These are phyloP conservation scores for Triangularia verruculosa DNA, from an alignment of 2,329 filamentous ascomycete genomes.

Conservation along the genomic window DNA sequence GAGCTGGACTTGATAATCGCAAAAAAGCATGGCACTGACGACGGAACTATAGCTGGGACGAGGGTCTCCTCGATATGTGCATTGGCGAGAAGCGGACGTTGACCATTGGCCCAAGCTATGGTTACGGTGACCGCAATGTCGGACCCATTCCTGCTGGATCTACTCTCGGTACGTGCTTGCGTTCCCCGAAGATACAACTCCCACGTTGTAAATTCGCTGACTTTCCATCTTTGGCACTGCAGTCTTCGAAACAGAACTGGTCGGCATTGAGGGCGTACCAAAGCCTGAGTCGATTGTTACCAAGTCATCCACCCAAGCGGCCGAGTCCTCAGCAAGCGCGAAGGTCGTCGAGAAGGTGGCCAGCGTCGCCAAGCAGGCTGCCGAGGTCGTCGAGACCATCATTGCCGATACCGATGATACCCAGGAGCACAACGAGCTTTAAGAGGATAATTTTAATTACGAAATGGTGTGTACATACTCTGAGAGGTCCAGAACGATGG, in stretches of 20 bases:
- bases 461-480: background rate
- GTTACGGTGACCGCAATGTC: constrained; percentile 72
- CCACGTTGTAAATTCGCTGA: constrained; percentile 7
- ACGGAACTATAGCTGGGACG: constrained; percentile 66
- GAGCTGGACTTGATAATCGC: background rate
- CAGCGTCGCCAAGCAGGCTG: constrained; percentile 45
- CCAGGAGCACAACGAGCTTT: constrained; percentile 61
- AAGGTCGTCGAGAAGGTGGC: constrained; percentile 40
- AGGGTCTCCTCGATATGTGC: constrained; percentile 90
- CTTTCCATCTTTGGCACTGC: constrained; percentile 9
- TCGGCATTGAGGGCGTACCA: constrained; percentile 74
- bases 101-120: constrained; percentile 83
- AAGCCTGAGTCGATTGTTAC: constrained; percentile 46
- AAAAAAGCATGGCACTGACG: constrained; percentile 22
- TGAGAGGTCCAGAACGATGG: background rate
- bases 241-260: constrained; percentile 90
- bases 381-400: constrained; percentile 51
- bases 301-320: constrained; percentile 36
- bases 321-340: constrained; percentile 29
- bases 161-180: constrained; percentile 61
- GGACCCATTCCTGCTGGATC: constrained; percentile 81
- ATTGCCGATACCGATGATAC: constrained; percentile 53
- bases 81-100: constrained; percentile 87
- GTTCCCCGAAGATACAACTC: background rate
- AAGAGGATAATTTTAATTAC: constrained; percentile 11